Evolutionary conservation across 805 yeast species (phyloP), one percentile per base, ranked within the genome.

Genomic region (Osmozyma mogii): DNA sequence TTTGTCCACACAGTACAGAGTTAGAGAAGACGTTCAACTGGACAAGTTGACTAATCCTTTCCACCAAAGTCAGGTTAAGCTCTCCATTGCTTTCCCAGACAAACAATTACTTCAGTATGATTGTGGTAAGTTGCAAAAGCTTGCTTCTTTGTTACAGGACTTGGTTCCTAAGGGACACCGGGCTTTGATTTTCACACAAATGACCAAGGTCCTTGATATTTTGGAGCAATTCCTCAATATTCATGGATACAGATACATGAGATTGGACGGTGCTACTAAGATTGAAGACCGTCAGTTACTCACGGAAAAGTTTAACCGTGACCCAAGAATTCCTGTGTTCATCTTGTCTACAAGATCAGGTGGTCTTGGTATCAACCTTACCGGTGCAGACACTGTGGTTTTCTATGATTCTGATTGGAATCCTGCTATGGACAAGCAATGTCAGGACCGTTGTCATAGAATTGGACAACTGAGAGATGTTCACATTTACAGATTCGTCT

Each of bases 321-420:
- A 92, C 51, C 64, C 80, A 9, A 70, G 78, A 38, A 79, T 89
- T 26, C 92, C 94, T 3, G 95, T 88, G 12, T 92, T 92, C 47
- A 92, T 92, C 28, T 56, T 92, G 31, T 85, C 96, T 3, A 85
- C 96, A 3, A 75, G 99, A 57, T 92, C 98, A 3, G 99, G 99
- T 54, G 99, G 99, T 21, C 67, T 94, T 43, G 99, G 99, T 52
- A 92, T 92, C 53, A 92, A 92, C 49, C 61, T 92, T 41, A 92
- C 98, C 0, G 99, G 97, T 50, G 99, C 99, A 0, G 99, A 92
- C 49, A 92, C 98, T 0, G 99, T 92, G 25, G 85, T 92, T 6
- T 94, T 92, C 58, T 92, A 94, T 54, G 99, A 92, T 56, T 85
- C 96, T 3, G 98, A 89, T 57, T 89, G 98, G 98, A 92, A 92